Evolutionary conservation across 2,329 filamentous ascomycete species (phyloP).

Genomic region (Aspergillus puulaauensis): DNA sequence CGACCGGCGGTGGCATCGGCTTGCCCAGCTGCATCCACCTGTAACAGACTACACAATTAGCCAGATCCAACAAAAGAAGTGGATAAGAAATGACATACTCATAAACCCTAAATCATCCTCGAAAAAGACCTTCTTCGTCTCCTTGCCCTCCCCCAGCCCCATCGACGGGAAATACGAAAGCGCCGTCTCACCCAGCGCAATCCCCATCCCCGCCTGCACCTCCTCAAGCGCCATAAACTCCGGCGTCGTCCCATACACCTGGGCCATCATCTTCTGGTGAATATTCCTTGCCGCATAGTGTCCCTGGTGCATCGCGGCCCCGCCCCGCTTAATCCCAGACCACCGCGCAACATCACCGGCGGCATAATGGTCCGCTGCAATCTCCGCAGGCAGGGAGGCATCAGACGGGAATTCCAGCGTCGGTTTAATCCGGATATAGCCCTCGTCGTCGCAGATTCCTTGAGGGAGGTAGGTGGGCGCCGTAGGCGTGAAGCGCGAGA

Average conservation of each 20-base stretch:
- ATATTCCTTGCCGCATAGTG: slow-evolving; percentile 66
- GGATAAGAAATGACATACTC: slow-evolving; percentile 49
- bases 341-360: slow-evolving; percentile 69
- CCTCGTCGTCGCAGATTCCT: slow-evolving; percentile 60
- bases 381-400: slow-evolving; percentile 49
- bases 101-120: slow-evolving; percentile 65
- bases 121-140: slow-evolving; percentile 54
- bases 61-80: not conserved
- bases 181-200: slow-evolving; percentile 70
- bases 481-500: slow-evolving; percentile 63
- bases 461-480: slow-evolving; percentile 60
- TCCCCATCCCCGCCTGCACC: slow-evolving; percentile 65
- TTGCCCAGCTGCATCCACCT: slow-evolving; percentile 50
- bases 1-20: slow-evolving; percentile 13
- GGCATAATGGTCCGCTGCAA: slow-evolving; percentile 61
- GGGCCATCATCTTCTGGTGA: slow-evolving; percentile 59
- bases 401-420: slow-evolving; percentile 56
- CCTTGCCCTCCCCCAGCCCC: slow-evolving; percentile 45
- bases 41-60: slow-evolving; percentile 51
- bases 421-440: slow-evolving; percentile 63
- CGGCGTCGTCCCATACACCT: slow-evolving; percentile 42
- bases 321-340: slow-evolving; percentile 78
- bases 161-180: slow-evolving; percentile 60
- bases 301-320: slow-evolving; percentile 73
- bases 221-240: slow-evolving; percentile 52